A percentile compares a stretch with the other conserved stretches of the same genome.
Evolutionary conservation across 257 asterid genomes (phyloP).

Genomic region (Forsythia suspensa): DNA sequence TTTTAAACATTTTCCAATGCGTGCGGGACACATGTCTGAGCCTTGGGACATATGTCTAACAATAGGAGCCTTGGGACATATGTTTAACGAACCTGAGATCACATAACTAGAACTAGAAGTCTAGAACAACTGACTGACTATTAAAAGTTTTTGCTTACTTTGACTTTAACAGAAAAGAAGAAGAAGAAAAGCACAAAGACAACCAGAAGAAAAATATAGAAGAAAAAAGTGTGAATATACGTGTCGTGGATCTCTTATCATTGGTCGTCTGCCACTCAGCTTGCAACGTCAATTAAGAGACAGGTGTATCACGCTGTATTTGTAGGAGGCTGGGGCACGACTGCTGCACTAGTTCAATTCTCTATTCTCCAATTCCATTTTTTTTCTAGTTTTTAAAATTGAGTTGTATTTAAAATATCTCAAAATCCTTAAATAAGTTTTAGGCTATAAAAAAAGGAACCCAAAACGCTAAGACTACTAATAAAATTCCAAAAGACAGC

Average conservation of each 20-base stretch:
- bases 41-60: background rate
- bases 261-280: background rate
- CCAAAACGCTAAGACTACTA: no score
- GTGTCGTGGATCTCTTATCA: background rate
- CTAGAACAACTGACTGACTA: background rate
- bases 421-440: background rate
- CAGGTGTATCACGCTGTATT: background rate
- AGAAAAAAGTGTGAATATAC: background rate
- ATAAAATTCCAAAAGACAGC: no score
- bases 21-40: background rate
- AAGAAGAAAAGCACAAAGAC: background rate
- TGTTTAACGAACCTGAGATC: background rate
- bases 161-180: background rate
- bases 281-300: background rate
- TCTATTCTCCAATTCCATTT: background rate
- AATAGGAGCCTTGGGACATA: background rate
- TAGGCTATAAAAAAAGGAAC: no score
- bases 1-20: background rate
- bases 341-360: background rate
- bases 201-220: background rate
- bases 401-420: background rate
- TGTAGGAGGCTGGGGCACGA: background rate
- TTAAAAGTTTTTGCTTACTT: background rate
- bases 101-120: background rate
- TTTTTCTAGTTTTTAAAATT: background rate